Base-by-base conservation (phyloP, 805 yeast genomes). In the Candida ficus region DNA sequence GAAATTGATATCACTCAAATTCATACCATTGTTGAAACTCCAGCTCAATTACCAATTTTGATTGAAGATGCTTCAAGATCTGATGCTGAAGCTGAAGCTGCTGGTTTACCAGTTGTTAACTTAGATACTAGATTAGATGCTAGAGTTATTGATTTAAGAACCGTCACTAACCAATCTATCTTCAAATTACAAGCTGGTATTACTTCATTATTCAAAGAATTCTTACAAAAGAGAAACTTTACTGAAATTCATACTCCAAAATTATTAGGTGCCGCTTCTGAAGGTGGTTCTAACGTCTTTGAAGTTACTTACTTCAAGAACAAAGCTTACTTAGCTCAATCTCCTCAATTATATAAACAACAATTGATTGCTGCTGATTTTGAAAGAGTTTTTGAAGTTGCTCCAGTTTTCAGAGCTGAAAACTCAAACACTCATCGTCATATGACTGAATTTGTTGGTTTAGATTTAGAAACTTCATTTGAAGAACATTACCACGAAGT, bases 391-490 rank as follows among this genome's bases (percentile, higher is more conserved):
- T 93, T 79, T 62, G 99, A 93, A 71, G 76, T 93, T 58, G 98
- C 93, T 2, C 98, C 99, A 28, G 98, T 93, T 33, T 93, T 93
- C 78, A 80, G 99, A 69, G 99, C 99, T 43, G 99, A 93, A 67
- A 91, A 93, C 75, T 91, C 98, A 47, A 90, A 93, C 73, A 91
- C 99, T 17, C 98, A 93, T 67, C 90, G 99, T 71, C 99, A 93
- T 68, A 83, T 93, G 95, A 93, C 99, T 42, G 99, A 93, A 68
- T 93, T 93, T 64, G 85, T 84, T 47, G 99, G 99, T 44, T 80
- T 95, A 56, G 99, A 93, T 73, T 68, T 93, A 68, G 99, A 93
- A 69, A 89, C 93, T 95, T 86, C 96, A 10, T 85, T 93, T 60
- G 98, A 93, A 70, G 96, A 90, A 70, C 97, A 93, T 69, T 93